These are phyloP conservation scores for Cercophora sp. DNA, from an alignment of 495 filamentous ascomycete species.

Conservation along the genomic window DNA sequence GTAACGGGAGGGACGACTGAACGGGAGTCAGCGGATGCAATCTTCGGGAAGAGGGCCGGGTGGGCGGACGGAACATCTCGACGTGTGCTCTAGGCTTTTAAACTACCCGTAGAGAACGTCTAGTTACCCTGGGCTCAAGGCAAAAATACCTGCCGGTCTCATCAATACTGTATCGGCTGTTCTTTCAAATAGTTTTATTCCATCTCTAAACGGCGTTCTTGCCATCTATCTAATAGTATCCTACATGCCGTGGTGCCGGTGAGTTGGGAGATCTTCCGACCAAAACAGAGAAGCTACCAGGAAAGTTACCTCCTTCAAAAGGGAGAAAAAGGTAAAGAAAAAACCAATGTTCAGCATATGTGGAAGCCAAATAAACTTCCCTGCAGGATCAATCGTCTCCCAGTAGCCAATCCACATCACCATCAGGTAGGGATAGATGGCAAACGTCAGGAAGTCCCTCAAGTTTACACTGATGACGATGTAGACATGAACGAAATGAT, in stretches of 20 bases:
- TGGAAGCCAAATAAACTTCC: neutral
- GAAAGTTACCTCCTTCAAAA: neutral
- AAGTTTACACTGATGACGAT: neutral
- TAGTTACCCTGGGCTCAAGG: too few species aligned
- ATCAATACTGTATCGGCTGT: too few species aligned
- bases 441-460: neutral
- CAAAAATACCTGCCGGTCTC: too few species aligned
- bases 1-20: too few species aligned
- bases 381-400: neutral
- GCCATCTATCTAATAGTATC: too few species aligned
- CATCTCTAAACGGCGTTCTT: too few species aligned
- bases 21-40: too few species aligned
- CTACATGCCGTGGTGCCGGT: neutral
- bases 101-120: too few species aligned
- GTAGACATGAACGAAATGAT: neutral
- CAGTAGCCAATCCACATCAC: neutral
- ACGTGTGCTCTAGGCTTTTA: too few species aligned
- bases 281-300: neutral
- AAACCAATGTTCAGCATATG: neutral
- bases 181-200: too few species aligned
- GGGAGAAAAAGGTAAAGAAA: neutral
- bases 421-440: neutral
- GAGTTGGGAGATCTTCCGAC: neutral
- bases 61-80: too few species aligned
- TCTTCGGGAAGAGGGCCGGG: too few species aligned